These are phyloP conservation scores for Arthrobotrys pseudoclavata DNA, from an alignment of 2,329 filamentous ascomycete species.

Conservation along the genomic window DNA sequence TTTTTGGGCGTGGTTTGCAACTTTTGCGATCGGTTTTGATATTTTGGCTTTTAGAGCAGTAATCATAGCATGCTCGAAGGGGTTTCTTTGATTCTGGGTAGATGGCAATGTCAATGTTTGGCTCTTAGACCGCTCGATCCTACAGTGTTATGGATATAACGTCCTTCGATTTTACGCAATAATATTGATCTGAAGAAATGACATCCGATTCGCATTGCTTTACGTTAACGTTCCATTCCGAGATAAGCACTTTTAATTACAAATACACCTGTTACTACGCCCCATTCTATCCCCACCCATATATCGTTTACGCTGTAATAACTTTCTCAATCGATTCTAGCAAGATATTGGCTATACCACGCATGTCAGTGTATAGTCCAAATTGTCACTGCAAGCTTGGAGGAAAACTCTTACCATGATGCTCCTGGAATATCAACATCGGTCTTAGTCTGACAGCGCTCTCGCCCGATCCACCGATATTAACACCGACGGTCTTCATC, in stretches of 20 bases:
- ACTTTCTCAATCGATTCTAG: slow-evolving; percentile 83
- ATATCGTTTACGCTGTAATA: slow-evolving; percentile 66
- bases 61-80: slow-evolving; percentile 28
- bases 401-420: slow-evolving; percentile 74
- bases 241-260: slow-evolving; percentile 25
- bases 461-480: slow-evolving; percentile 86
- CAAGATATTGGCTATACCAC: slow-evolving; percentile 75
- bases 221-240: slow-evolving; percentile 6
- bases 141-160: not conserved
- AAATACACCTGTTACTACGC: slow-evolving; percentile 34
- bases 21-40: slow-evolving; percentile 4
- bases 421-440: slow-evolving; percentile 93
- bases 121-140: not conserved
- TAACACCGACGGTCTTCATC: slow-evolving; percentile 84
- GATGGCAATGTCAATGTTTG: slow-evolving; percentile 2
- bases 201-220: slow-evolving; percentile 10
- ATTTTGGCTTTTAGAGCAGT: slow-evolving; percentile 8
- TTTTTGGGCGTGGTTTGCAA: slow-evolving; percentile 26
- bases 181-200: not conserved
- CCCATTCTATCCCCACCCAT: not conserved
- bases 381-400: not conserved
- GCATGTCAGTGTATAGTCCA: slow-evolving; percentile 59
- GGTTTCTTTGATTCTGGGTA: slow-evolving; percentile 2
- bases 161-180: not conserved
- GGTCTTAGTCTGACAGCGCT: slow-evolving; percentile 83